Evolutionary conservation across 345 rosid genomes (phyloP).

Genomic region (Eucalyptus sp.): DNA sequence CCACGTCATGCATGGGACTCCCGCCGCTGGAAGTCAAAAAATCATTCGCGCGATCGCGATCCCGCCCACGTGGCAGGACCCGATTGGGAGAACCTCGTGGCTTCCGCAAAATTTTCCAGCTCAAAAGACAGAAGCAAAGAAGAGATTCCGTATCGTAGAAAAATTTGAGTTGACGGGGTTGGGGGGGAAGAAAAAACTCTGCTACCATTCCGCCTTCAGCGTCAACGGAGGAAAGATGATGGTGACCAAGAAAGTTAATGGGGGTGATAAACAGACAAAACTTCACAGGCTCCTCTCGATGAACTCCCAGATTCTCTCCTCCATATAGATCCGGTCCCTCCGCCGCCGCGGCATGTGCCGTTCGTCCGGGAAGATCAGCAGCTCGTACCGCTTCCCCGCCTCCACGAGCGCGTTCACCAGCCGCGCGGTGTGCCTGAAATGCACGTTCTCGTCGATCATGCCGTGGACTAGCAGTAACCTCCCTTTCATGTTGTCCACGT

Average conservation of each 20-base stretch:
- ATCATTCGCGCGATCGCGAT: background rate
- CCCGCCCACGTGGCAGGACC: background rate
- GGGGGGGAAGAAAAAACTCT: background rate
- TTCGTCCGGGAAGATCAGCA: constrained; percentile 80
- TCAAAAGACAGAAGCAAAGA: background rate
- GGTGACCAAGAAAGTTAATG: background rate
- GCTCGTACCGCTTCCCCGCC: constrained; percentile 59
- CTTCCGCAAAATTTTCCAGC: background rate
- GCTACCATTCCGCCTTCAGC: background rate
- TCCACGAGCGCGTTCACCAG: constrained; percentile 74
- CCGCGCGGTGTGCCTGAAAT: constrained; percentile 88
- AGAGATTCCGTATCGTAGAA: background rate
- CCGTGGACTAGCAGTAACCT: constrained; percentile 73
- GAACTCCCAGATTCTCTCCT: constrained; percentile 89
- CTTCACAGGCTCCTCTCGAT: constrained; percentile 58
- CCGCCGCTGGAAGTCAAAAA: background rate
- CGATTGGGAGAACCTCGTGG: background rate
- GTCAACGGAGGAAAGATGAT: background rate
- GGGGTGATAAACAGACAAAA: background rate
- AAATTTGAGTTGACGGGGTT: background rate
- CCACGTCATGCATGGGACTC: background rate
- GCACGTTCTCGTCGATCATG: constrained; percentile 95
- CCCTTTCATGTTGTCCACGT: constrained; percentile 51
- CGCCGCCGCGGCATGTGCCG: constrained; percentile 74
- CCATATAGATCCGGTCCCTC: constrained; percentile 74